Base-by-base conservation (phyloP, 495 filamentous ascomycete species). In the Ascodesmis nigricans region DNA sequence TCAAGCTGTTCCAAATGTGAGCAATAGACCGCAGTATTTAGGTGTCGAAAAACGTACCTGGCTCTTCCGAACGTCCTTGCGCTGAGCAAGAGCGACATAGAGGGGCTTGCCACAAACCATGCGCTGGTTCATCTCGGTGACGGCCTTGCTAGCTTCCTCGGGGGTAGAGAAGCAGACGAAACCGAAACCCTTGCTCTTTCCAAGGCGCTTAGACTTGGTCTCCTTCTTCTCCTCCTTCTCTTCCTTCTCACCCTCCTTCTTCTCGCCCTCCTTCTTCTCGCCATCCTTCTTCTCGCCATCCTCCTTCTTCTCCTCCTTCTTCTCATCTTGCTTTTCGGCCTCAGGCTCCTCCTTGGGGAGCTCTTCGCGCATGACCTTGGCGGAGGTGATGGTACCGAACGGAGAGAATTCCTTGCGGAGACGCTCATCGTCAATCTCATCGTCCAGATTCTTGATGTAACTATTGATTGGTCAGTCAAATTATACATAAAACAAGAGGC, bases 101-200 rank as follows among this genome's bases (percentile, higher is more conserved):
- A 99, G 69, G 25, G 87, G 87, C 71, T 99, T 99, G 62, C 68
- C 69, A 56, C 83, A 77, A 45, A 95, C 64, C 90, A 99, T 99
- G 55, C 82, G 77, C 64, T 93, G 84, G 64, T 95, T 95, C 77
- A 93, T 91, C 56, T 95, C 90, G 35, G 80, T 79, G 35, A 95
- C 84, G 47, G 87, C 87, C 70, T 95, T 95, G 59, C 81, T 92
- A 45, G 87, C 90, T 59, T 99, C 87, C 44, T 95, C 90, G 30
- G 90, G 82, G 66, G 87, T 92, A 66, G 72, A 81, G 66, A 99
- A 99, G 76, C 87, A 99, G 47, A 99, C 90, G 58, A 99, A 99
- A 46, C 87, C 90, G 53, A 99, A 99, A 49, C 87, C 87, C 64
- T 93, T 95, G 72, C 80, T 91, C 76, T 95, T 95, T 44, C 87